phyloP scores from a whole-genome alignment of 2,329 filamentous ascomycete species.

The Aureobasidium vineae region DNA sequence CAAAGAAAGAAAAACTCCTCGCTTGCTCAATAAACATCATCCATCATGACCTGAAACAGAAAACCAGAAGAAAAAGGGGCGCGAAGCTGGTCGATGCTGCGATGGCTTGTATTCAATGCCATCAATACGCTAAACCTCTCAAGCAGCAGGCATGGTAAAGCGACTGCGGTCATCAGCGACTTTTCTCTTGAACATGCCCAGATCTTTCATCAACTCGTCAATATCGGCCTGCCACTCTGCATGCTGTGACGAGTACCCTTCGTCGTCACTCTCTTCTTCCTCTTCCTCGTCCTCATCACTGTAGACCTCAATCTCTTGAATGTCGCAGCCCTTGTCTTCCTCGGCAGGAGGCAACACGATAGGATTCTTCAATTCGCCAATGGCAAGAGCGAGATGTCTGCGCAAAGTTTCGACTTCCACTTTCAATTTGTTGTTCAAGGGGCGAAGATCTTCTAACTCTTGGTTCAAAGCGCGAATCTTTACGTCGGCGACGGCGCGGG shows the following conservation, averaged over 20 bases:
- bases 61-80: not conserved
- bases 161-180: slow-evolving; percentile 75
- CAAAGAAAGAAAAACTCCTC: slow-evolving; percentile 21
- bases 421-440: slow-evolving; percentile 57
- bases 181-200: slow-evolving; percentile 79
- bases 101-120: not conserved
- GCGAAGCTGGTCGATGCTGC: not conserved
- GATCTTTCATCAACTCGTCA: slow-evolving; percentile 75
- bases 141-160: slow-evolving; percentile 43
- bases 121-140: not conserved
- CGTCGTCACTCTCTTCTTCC: slow-evolving; percentile 57
- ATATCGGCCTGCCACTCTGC: slow-evolving; percentile 70
- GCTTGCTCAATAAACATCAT: slow-evolving; percentile 1
- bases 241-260: slow-evolving; percentile 43
- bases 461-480: slow-evolving; percentile 79
- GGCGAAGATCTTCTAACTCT: slow-evolving; percentile 51
- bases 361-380: slow-evolving; percentile 85
- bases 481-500: slow-evolving; percentile 81
- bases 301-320: slow-evolving; percentile 31
- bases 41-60: not conserved
- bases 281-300: slow-evolving; percentile 51
- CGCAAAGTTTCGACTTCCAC: slow-evolving; percentile 80
- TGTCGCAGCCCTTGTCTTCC: slow-evolving; percentile 33
- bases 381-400: slow-evolving; percentile 80
- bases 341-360: slow-evolving; percentile 60